Conservation (phyloP, 1,284 basidiomycete species). For the Pterulicium gracile region DNA sequence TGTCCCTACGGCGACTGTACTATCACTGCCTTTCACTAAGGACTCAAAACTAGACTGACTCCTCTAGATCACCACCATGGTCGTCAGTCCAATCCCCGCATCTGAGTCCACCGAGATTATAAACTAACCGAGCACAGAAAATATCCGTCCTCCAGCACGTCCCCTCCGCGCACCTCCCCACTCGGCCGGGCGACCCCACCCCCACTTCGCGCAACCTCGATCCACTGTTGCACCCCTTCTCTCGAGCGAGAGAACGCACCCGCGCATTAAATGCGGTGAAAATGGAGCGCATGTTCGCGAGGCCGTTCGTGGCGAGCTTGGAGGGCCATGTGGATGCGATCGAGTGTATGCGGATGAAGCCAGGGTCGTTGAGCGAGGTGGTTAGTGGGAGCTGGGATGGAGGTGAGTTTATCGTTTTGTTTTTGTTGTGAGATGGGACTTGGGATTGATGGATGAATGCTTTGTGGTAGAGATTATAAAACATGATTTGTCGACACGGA, state of each 20-base stretch:
- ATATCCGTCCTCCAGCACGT: slow-evolving; percentile 84
- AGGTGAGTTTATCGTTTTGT: slow-evolving; percentile 38
- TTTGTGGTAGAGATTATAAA: slow-evolving; percentile 85
- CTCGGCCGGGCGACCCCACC: slow-evolving; percentile 68
- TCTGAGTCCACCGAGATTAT: not conserved
- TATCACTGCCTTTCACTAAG: too few relatives aligned
- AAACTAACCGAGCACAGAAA: slow-evolving; percentile 41
- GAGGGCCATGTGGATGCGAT: slow-evolving; percentile 97
- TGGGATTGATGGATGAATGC: slow-evolving; percentile 3
- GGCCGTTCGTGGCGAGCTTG: slow-evolving; percentile 85
- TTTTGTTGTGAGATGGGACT: not conserved
- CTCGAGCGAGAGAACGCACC: slow-evolving; percentile 86
- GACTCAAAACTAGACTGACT: too few relatives aligned
- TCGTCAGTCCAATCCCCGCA: not conserved
- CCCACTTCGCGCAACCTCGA: slow-evolving; percentile 90
- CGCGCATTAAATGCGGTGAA: slow-evolving; percentile 93
- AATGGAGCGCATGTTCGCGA: slow-evolving; percentile 94
- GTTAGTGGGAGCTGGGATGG: slow-evolving; percentile 96
- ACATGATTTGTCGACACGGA: slow-evolving; percentile 73
- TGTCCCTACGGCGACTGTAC: too few relatives aligned
- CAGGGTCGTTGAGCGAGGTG: slow-evolving; percentile 69
- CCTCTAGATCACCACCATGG: too few relatives aligned
- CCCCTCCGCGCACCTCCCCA: slow-evolving; percentile 62
- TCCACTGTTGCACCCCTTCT: slow-evolving; percentile 90
- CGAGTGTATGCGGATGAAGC: slow-evolving; percentile 76